Evolutionary conservation across 2,329 filamentous ascomycete genomes (phyloP), one percentile per base, ranked within the genome.

Genomic region (Boeremia lycopersici): DNA sequence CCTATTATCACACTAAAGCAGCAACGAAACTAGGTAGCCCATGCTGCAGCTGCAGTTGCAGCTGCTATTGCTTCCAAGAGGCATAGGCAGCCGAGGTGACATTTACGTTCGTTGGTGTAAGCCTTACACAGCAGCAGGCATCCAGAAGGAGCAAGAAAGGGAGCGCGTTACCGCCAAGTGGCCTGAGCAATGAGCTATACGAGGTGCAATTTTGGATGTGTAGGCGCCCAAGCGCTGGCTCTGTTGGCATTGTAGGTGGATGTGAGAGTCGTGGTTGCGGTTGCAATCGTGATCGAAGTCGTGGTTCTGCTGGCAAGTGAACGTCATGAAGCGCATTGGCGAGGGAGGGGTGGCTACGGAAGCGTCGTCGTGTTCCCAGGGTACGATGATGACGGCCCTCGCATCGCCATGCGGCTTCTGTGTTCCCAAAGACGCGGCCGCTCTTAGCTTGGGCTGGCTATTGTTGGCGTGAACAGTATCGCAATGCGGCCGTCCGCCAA

Each of bases 101-200:
- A 44, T 34, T 12, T 41, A 25, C 40, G 17, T 46, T 35, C 36
- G 17, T 13, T 13, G 17, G 40, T 49, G 52, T 49, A 46, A 48
- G 45, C 40, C 40, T 54, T 54, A 54, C 46, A 54, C 52, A 45
- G 28, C 40, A 54, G 41, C 15, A 34, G 30, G 25, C 15, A 30
- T 13, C 45, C 41, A 25, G 36, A 54, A 34, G 29, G 34, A 41
- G 52, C 52, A 31, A 35, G 11, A 45, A 49, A 54, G 52, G 52
- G 52, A 49, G 46, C 29, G 36, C 15, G 25, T 40, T 26, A n/a
- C 26, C 44, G 52, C 46, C 29, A 49, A 41, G 52, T 31, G 52
- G 40, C 35, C 35, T 13, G 34, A 26, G 40, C 46, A 35, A 39
- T 36, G n/a, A 31, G 28, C 29, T 49, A 36, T 46, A 49, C 52